These are phyloP conservation scores for Ganoderma lingzhi DNA, from an alignment of 1,284 basidiomycete genomes.

Conservation along the genomic window DNA sequence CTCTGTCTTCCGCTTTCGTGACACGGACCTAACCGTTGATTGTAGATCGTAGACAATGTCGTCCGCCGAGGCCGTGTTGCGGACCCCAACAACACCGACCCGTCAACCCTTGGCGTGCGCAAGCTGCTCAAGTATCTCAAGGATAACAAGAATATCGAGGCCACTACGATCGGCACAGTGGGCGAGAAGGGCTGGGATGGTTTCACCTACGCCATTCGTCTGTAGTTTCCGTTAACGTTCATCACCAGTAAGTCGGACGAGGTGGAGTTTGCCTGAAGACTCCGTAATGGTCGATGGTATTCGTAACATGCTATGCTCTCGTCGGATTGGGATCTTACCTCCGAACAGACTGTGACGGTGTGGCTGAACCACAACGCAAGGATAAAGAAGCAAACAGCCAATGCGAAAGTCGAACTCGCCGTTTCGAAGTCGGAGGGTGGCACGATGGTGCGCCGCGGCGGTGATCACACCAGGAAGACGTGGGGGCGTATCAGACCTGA, in stretches of 20 bases:
- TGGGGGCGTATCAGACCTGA: slow-evolving; percentile 36
- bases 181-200: slow-evolving; percentile 72
- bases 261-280: not conserved
- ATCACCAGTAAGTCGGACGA: not conserved
- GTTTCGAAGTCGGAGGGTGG: not conserved
- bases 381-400: not conserved
- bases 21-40: not conserved
- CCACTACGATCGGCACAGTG: slow-evolving; percentile 65
- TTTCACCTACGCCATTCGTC: slow-evolving; percentile 58
- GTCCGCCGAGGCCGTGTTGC: slow-evolving; percentile 59
- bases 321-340: too few species aligned
- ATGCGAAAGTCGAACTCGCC: too few species aligned
- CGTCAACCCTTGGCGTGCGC: slow-evolving; percentile 55
- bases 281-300: not conserved
- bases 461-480: slow-evolving; percentile 8
- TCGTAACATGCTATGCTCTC: not conserved
- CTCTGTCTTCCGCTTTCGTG: not conserved
- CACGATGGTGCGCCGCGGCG: not conserved
- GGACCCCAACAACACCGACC: slow-evolving; percentile 48
- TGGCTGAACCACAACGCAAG: not conserved
- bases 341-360: not conserved
- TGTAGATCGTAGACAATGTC: slow-evolving; percentile 69
- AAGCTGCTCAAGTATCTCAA: slow-evolving; percentile 56
- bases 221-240: slow-evolving; percentile 24
- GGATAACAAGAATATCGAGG: slow-evolving; percentile 62